Evolutionary conservation across 1,139 yeast species (phyloP), one percentile per base, ranked within the genome.

Genomic region (Blastobotrys aristatus): DNA sequence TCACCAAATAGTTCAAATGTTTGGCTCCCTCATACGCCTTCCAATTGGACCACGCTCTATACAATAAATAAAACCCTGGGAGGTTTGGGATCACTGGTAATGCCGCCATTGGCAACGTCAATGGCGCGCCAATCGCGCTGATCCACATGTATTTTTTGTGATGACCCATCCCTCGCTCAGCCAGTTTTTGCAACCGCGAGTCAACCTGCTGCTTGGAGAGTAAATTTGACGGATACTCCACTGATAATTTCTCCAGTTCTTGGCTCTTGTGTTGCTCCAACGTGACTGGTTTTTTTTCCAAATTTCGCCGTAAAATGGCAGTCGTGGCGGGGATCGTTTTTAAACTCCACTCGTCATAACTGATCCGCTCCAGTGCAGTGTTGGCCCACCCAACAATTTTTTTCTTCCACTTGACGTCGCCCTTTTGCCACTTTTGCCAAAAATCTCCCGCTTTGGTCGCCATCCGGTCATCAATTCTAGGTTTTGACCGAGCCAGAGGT

Each of bases 81-180:
- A 92, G 77, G 57, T 92, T 92, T 17, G 98, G 98, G 1, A 90
- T 64, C n/a, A 90, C 73, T 0, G 98, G 98, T 0, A 92, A 61
- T 40, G 89, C 61, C 0, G 88, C 89, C 47, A 89, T 66, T 1
- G 98, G 98, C 6, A 88, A 61, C 0, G 95, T 80, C 40, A 90
- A 55, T 1, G 97, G 97, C 2, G 92, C 67, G 2, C 82, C 82
- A 27, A 83, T 56, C 0, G 78, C 75, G 57, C 87, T 80, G 36
- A 71, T 56, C 16, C 73, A 41, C 55, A 76, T 65, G 50, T 69
- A 70, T 51, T 68, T 74, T 40, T 58, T 63, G 56, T 82, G 85
- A 38, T 66, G 64, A 1, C 57, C 50, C 16, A 68, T 54, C 6
- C 79, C 79, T 1, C 61, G 50, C 13, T 55, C 51, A 4, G 75